phyloP scores from a whole-genome alignment of 768 basidiomycete species.

The Xerocomellus dryophilus region DNA sequence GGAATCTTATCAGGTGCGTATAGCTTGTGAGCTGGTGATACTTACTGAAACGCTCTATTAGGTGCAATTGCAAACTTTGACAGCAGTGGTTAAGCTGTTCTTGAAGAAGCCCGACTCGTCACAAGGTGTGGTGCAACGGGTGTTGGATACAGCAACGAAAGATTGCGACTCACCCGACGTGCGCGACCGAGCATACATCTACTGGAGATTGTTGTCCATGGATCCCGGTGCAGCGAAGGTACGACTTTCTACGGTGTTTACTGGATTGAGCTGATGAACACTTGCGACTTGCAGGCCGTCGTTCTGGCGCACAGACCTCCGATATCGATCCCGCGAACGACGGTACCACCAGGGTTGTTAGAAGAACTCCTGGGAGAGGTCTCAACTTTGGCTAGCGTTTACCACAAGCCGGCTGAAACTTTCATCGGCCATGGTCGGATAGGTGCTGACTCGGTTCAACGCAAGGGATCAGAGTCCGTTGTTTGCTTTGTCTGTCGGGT shows the following conservation, averaged over 20 bases:
- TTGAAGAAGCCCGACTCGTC: constrained; percentile 92
- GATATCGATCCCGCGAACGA: constrained; percentile 89
- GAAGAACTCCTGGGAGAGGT: constrained; percentile 93
- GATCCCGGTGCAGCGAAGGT: constrained; percentile 97
- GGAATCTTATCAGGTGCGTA: constrained; percentile 78
- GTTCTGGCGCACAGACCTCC: constrained; percentile 91
- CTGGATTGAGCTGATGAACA: neutral
- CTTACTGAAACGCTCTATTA: constrained; percentile 18
- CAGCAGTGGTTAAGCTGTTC: constrained; percentile 96
- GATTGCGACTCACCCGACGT: constrained; percentile 97
- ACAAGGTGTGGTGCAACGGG: constrained; percentile 88
- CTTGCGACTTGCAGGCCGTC: constrained; percentile 52
- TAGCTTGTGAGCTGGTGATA: neutral
- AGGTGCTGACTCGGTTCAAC: constrained; percentile 74
- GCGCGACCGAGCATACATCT: constrained; percentile 95
- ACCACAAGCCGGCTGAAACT: constrained; percentile 95
- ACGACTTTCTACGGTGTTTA: neutral
- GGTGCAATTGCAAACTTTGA: constrained; percentile 81
- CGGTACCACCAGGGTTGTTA: constrained; percentile 79
- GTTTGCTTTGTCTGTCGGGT: constrained; percentile 1
- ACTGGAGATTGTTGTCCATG: constrained; percentile 92
- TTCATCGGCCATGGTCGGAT: constrained; percentile 92
- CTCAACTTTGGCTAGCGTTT: constrained; percentile 87
- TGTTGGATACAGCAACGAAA: constrained; percentile 91
- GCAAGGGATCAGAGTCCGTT: constrained; percentile 59